phyloP scores from a whole-genome alignment of 2,329 filamentous ascomycete species.

The Tolypocladium ovalisporum region DNA sequence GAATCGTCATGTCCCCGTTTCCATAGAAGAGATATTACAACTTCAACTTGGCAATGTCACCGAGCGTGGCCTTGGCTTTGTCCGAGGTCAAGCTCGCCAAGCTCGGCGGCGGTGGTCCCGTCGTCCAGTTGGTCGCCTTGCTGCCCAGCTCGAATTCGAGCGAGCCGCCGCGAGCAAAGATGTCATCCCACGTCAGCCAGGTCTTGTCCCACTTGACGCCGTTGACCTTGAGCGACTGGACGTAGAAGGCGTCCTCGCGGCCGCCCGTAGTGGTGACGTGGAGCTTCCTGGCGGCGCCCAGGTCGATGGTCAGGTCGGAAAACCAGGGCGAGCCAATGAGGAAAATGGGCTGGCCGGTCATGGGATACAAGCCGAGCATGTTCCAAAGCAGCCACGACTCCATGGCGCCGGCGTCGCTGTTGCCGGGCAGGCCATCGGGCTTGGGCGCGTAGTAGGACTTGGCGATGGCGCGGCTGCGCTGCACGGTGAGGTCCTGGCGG shows the following conservation, averaged over 20 bases:
- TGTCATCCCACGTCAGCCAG: constrained; percentile 56
- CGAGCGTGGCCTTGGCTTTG: constrained; percentile 6
- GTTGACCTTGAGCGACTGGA: constrained; percentile 57
- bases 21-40: not conserved
- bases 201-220: constrained; percentile 49
- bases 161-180: constrained; percentile 53
- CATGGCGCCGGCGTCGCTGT: constrained; percentile 64
- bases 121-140: constrained; percentile 43
- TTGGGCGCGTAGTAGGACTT: constrained; percentile 47
- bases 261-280: constrained; percentile 42
- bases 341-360: constrained; percentile 59
- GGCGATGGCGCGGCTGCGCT: constrained; percentile 46
- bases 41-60: not conserved
- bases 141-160: constrained; percentile 54
- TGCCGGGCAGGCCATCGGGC: constrained; percentile 51
- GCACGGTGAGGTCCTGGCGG: constrained; percentile 50
- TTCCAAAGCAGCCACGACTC: constrained; percentile 60
- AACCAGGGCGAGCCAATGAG: constrained; percentile 56
- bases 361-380: constrained; percentile 57
- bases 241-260: constrained; percentile 40
- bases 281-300: constrained; percentile 43
- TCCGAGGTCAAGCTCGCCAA: constrained; percentile 28
- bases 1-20: not conserved
- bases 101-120: constrained; percentile 49
- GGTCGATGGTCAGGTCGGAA: constrained; percentile 43